Evolutionary conservation across 1,139 yeast genomes (phyloP).

Genomic region (Yamadazyma kanchanaburiensis): DNA sequence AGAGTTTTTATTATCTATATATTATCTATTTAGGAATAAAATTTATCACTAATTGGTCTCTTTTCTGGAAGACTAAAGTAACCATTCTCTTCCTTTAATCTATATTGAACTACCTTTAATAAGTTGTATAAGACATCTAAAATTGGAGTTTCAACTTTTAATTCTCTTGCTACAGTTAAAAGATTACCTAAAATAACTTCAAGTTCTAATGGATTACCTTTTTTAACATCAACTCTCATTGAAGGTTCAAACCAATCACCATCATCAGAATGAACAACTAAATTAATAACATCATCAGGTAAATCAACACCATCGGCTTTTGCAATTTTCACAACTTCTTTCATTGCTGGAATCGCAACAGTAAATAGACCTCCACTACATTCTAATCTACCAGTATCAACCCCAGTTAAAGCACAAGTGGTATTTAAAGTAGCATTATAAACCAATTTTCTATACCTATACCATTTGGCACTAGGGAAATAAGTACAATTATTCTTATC

Average conservation of each 20-base stretch:
- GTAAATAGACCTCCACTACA: slow-evolving; percentile 13
- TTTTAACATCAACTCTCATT: slow-evolving; percentile 33
- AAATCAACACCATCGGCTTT: slow-evolving; percentile 14
- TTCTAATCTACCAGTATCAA: slow-evolving; percentile 25
- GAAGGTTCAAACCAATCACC: slow-evolving; percentile 46
- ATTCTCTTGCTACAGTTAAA: slow-evolving; percentile 8
- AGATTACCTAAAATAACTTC: slow-evolving; percentile 28
- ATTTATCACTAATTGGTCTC: slow-evolving; percentile 9
- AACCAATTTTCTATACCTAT: slow-evolving; percentile 56
- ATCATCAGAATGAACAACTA: slow-evolving; percentile 47
- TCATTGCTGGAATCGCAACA: slow-evolving; percentile 16
- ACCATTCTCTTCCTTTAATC: slow-evolving; percentile 11
- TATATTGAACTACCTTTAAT: slow-evolving; percentile 34
- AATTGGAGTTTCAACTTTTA: slow-evolving; percentile 17
- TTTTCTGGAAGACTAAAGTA: slow-evolving; percentile 8
- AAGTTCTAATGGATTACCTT: slow-evolving; percentile 27
- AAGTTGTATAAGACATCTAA: slow-evolving; percentile 30
- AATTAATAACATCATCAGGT: slow-evolving; percentile 17
- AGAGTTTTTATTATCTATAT: background rate
- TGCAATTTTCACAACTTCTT: slow-evolving; percentile 16
- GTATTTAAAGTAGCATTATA: slow-evolving; percentile 36
- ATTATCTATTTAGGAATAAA: slow-evolving; percentile 5
- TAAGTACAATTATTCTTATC: slow-evolving; percentile 33
- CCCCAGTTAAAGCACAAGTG: slow-evolving; percentile 27
- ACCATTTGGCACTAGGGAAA: slow-evolving; percentile 43